phyloP scores from a whole-genome alignment of 2,329 filamentous ascomycete species.

The Fragosphaeria purpurea region DNA sequence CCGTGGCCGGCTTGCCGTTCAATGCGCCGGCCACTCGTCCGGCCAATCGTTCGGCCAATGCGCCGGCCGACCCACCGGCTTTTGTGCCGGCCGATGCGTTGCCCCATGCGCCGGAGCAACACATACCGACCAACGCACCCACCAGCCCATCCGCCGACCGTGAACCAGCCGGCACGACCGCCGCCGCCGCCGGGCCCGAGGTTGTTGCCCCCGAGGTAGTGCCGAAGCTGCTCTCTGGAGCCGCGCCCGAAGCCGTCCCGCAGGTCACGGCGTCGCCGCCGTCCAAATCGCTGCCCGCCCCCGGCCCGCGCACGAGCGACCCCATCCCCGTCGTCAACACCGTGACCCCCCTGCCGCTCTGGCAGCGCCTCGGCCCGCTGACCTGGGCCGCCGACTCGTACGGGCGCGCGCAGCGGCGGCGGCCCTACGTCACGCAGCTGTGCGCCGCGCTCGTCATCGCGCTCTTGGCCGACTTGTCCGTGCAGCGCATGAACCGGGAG shows the following conservation, averaged over 20 bases:
- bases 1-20: no score
- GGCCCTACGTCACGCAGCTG: conserved; percentile 74
- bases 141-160: no score
- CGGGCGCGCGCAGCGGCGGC: conserved; percentile 56
- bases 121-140: no score
- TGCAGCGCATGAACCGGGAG: conserved; percentile 56
- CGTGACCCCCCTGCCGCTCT: conserved; percentile 34
- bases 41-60: no score
- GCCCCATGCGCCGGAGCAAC: no score
- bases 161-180: no score
- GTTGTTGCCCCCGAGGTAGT: neutral
- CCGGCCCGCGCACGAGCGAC: conserved; percentile 16
- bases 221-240: neutral
- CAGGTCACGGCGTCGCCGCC: neutral
- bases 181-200: neutral
- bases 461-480: conserved; percentile 64
- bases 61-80: no score
- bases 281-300: conserved; percentile 10
- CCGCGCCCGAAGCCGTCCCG: neutral
- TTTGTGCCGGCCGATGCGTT: no score
- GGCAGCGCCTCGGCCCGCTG: conserved; percentile 48
- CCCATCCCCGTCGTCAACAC: conserved; percentile 34
- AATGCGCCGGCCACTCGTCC: no score
- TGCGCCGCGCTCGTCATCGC: conserved; percentile 69
- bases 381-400: conserved; percentile 50